A percentile compares a stretch with the other conserved stretches of the same genome.
phyloP scores from a whole-genome alignment of 2,329 filamentous ascomycete genomes.

The Alternaria sp. region DNA sequence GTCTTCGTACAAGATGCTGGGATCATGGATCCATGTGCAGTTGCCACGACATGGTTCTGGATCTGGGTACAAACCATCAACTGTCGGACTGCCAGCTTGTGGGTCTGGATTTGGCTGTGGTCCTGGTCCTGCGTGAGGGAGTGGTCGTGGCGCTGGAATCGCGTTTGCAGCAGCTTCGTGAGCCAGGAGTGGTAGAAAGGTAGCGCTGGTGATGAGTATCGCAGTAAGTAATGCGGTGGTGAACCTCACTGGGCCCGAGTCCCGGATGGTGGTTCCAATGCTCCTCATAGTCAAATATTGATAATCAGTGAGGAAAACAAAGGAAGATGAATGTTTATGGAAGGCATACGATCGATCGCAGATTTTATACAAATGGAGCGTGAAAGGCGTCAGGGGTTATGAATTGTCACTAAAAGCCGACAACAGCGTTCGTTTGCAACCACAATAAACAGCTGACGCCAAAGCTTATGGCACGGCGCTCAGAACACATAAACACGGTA shows the following conservation, averaged over 20 bases:
- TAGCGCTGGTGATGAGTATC: constrained; percentile 21
- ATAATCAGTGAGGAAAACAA: background rate
- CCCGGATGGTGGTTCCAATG: background rate
- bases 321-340: background rate
- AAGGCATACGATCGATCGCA: background rate
- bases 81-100: constrained; percentile 3
- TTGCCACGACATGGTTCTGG: constrained; percentile 52
- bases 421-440: constrained; percentile 7
- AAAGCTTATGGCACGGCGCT: background rate
- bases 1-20: constrained; percentile 56
- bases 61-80: constrained; percentile 31
- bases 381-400: constrained; percentile 9
- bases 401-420: background rate
- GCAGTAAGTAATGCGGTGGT: constrained; percentile 20
- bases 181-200: constrained; percentile 24
- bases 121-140: background rate
- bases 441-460: background rate
- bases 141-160: background rate
- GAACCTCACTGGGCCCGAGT: constrained; percentile 11
- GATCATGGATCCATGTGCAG: constrained; percentile 57
- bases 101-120: background rate
- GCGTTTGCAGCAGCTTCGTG: constrained; percentile 6
- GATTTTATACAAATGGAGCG: background rate
- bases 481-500: background rate
- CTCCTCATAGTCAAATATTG: background rate